phyloP scores from a whole-genome alignment of 768 basidiomycete genomes.

The Boletus insuetus region DNA sequence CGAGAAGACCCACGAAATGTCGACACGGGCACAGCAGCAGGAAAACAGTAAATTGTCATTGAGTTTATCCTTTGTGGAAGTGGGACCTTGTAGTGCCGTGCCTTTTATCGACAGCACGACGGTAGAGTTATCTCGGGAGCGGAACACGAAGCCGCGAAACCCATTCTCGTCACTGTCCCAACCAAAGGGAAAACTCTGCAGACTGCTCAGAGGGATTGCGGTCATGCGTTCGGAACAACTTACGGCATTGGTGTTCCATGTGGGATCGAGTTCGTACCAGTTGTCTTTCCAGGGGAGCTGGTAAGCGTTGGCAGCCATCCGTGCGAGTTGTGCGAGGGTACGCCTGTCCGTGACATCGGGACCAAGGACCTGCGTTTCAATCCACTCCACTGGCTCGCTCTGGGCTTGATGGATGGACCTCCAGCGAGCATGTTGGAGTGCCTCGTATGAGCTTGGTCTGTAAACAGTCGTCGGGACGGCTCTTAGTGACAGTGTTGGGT shows the following conservation, averaged over 20 bases:
- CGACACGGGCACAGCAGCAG: slow-evolving; percentile 91
- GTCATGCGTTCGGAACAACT: slow-evolving; percentile 13
- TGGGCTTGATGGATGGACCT: slow-evolving; percentile 48
- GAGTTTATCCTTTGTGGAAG: slow-evolving; percentile 87
- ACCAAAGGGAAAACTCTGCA: slow-evolving; percentile 76
- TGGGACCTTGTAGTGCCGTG: slow-evolving; percentile 81
- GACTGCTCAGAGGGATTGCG: slow-evolving; percentile 5
- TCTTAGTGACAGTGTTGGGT: slow-evolving; percentile 34
- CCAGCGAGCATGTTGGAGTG: slow-evolving; percentile 50
- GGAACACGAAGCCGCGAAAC: slow-evolving; percentile 88
- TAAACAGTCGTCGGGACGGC: slow-evolving; percentile 52
- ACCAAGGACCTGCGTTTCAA: slow-evolving; percentile 56
- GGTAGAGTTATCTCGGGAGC: slow-evolving; percentile 74
- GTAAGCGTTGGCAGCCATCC: slow-evolving; percentile 92
- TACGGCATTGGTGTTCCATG: slow-evolving; percentile 62
- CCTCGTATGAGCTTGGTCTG: slow-evolving; percentile 52
- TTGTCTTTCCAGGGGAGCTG: slow-evolving; percentile 62
- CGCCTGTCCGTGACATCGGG: slow-evolving; percentile 80
- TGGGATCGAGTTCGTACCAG: slow-evolving; percentile 78
- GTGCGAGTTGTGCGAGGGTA: slow-evolving; percentile 77
- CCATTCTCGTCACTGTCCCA: slow-evolving; percentile 70
- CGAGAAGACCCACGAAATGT: slow-evolving; percentile 80
- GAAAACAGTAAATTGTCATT: slow-evolving; percentile 90
- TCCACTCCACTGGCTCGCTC: slow-evolving; percentile 64
- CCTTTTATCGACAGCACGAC: slow-evolving; percentile 88